Evolutionary conservation across 495 filamentous ascomycete species (phyloP).

Genomic region (Alectoria sarmentosa): DNA sequence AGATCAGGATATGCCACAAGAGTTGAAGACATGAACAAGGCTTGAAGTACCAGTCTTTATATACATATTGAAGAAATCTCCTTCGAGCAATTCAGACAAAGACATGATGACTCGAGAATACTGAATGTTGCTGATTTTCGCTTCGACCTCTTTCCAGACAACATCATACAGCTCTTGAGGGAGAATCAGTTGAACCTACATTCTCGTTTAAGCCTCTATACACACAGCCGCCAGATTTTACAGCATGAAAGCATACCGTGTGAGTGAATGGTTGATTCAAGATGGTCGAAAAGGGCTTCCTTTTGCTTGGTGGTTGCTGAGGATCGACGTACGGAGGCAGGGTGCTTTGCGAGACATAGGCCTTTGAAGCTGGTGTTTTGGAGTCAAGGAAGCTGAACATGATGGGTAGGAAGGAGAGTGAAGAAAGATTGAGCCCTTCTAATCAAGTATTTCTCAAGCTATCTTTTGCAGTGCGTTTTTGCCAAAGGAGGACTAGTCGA

Average conservation of each 20-base stretch:
- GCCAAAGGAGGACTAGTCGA: constrained; percentile 6
- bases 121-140: constrained; percentile 35
- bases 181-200: constrained; percentile 66
- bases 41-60: constrained; percentile 66
- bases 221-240: neutral
- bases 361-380: constrained; percentile 59
- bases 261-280: constrained; percentile 65
- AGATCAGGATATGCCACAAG: neutral
- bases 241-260: constrained; percentile 44
- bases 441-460: neutral
- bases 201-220: constrained; percentile 20
- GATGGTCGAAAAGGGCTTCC: constrained; percentile 66
- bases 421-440: neutral
- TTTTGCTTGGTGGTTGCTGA: constrained; percentile 62
- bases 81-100: constrained; percentile 60
- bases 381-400: constrained; percentile 56
- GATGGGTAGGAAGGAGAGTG: neutral
- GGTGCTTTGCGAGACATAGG: constrained; percentile 59
- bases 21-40: neutral
- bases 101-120: constrained; percentile 72
- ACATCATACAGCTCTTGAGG: constrained; percentile 57
- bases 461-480: neutral
- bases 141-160: constrained; percentile 48
- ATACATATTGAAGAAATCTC: constrained; percentile 78
- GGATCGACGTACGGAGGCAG: constrained; percentile 60